These are phyloP conservation scores for Auricularia auricula-judae DNA, from an alignment of 768 basidiomycete species.

Conservation along the genomic window DNA sequence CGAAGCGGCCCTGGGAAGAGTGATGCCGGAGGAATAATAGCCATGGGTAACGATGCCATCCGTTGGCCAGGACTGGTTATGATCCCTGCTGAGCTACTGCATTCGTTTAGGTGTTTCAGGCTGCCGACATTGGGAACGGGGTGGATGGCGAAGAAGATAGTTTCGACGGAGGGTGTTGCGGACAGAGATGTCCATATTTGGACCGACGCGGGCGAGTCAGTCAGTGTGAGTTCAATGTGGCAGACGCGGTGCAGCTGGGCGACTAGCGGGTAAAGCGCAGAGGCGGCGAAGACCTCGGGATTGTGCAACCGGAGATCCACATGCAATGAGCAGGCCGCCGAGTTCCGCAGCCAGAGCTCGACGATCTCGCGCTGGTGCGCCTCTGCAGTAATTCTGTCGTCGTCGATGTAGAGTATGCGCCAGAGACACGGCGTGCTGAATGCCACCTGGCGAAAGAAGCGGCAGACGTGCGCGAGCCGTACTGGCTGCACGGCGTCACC, in stretches of 20 bases:
- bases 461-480: slow-evolving; percentile 41
- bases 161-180: neutral
- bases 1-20: slow-evolving; percentile 43
- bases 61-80: slow-evolving; percentile 13
- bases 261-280: slow-evolving; percentile 50
- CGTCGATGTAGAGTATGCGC: slow-evolving; percentile 45
- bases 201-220: neutral
- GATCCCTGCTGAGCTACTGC: slow-evolving; percentile 8
- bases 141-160: neutral
- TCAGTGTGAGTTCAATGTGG: neutral
- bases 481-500: slow-evolving; percentile 39
- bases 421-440: slow-evolving; percentile 47
- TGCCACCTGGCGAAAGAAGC: slow-evolving; percentile 45
- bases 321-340: slow-evolving; percentile 42
- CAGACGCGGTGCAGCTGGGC: slow-evolving; percentile 21
- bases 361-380: slow-evolving; percentile 36
- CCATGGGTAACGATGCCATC: slow-evolving; percentile 38
- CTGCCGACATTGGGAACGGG: neutral
- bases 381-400: slow-evolving; percentile 22
- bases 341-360: slow-evolving; percentile 41
- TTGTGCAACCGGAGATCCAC: slow-evolving; percentile 39
- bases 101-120: slow-evolving; percentile 7
- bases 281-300: slow-evolving; percentile 32
- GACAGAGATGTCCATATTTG: neutral
- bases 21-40: slow-evolving; percentile 36